phyloP scores from a whole-genome alignment of 768 basidiomycete genomes.

The Suillus subluteus region DNA sequence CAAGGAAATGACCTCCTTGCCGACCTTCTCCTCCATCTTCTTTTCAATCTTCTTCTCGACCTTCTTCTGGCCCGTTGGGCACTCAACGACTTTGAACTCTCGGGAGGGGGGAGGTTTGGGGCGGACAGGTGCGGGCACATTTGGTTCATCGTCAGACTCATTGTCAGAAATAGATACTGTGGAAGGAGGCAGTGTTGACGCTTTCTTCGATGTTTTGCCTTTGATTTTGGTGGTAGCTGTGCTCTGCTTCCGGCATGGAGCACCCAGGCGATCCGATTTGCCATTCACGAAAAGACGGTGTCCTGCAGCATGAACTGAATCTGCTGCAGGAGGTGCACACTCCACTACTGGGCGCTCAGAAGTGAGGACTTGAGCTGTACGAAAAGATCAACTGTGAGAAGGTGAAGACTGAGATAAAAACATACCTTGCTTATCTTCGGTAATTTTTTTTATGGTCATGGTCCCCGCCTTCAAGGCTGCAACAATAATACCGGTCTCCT shows the following conservation, averaged over 20 bases:
- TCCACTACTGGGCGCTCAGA: background rate
- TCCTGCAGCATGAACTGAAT: background rate
- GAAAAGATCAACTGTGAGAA: background rate
- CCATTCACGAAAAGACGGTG: background rate
- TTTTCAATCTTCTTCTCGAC: background rate
- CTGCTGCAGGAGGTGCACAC: background rate
- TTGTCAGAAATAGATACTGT: no score
- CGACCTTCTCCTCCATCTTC: no score
- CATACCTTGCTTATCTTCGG: background rate
- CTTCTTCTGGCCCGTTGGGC: background rate
- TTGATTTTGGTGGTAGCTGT: background rate
- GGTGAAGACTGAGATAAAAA: background rate
- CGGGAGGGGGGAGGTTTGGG: background rate
- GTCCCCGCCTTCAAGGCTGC: background rate
- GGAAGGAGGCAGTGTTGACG: background rate
- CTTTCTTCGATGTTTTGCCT: background rate
- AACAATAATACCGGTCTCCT: background rate
- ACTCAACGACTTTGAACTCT: background rate
- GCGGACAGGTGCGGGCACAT: background rate
- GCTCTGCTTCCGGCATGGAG: background rate
- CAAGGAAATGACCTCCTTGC: slow-evolving; percentile 3
- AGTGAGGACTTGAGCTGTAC: background rate
- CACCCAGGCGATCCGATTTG: background rate
- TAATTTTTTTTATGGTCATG: background rate
- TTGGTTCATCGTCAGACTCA: background rate